A percentile compares a stretch with the other conserved stretches of the same genome.
Evolutionary conservation across 2,329 filamentous ascomycete species (phyloP).

Genomic region (Emergomyces orientalis): DNA sequence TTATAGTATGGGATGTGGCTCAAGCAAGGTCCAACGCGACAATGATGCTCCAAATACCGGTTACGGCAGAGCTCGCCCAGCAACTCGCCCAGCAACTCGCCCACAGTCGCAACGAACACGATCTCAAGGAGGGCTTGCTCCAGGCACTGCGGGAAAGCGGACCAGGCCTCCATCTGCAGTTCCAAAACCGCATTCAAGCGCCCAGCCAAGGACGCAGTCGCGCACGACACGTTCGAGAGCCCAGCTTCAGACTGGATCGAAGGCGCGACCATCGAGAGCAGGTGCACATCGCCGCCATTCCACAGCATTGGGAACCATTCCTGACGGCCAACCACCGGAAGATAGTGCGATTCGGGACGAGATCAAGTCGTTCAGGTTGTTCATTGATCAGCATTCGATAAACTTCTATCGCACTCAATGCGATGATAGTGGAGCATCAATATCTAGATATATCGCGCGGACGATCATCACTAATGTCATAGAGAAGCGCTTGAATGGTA

Average conservation of each 20-base stretch:
- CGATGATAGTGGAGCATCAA: background rate
- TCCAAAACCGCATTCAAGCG: background rate
- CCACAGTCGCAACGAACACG: background rate
- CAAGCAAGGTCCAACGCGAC: background rate
- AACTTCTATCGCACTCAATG: slow-evolving; percentile 5
- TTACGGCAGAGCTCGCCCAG: background rate
- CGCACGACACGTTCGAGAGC: background rate
- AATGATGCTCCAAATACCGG: background rate
- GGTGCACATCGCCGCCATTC: background rate
- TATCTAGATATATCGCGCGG: slow-evolving; percentile 1
- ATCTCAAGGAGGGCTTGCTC: background rate
- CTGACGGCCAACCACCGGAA: background rate
- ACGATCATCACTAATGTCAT: slow-evolving; percentile 6
- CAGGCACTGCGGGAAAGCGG: background rate
- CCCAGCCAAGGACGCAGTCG: background rate
- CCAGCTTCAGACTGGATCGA: background rate
- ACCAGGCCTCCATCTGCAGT: background rate
- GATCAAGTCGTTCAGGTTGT: background rate
- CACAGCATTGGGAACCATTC: background rate
- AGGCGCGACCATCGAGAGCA: background rate
- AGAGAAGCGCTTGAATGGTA: background rate
- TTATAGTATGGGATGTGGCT: background rate
- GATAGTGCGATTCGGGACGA: background rate
- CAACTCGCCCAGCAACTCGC: background rate
- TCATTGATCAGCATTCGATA: slow-evolving; percentile 2